Evolutionary conservation across 441 rosid genomes (phyloP).

Genomic region (Gossypium schwendimanii): DNA sequence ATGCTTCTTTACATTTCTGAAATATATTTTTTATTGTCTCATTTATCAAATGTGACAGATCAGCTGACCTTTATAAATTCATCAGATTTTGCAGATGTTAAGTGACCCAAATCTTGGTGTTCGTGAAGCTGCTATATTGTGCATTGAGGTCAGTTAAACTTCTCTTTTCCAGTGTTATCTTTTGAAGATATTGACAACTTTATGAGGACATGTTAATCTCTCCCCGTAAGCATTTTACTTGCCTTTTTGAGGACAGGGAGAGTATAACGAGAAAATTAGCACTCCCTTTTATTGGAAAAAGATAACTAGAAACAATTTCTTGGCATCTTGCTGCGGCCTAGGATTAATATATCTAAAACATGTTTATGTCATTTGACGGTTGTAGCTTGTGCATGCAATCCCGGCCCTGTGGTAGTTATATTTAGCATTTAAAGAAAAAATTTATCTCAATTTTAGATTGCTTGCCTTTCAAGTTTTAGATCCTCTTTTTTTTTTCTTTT

Average conservation of each 20-base stretch:
- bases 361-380: not conserved
- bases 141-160: conserved; percentile 69
- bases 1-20: conserved; percentile 19
- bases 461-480: not conserved
- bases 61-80: conserved; percentile 4
- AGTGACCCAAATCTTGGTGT: conserved; percentile 81
- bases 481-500: too few relatives aligned
- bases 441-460: not conserved
- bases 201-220: not conserved
- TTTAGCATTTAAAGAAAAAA: not conserved
- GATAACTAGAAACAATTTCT: not conserved
- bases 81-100: conserved; percentile 88
- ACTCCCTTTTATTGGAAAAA: not conserved
- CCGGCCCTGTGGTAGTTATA: not conserved
- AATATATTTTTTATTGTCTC: conserved; percentile 1
- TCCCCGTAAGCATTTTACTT: not conserved
- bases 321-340: not conserved
- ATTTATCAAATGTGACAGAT: not conserved
- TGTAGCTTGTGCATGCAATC: not conserved
- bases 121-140: conserved; percentile 82
- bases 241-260: not conserved
- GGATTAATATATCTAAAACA: not conserved
- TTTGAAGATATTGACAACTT: not conserved
- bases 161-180: not conserved
- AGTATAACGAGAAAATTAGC: not conserved